Percentiles rank a stretch among this genome's conserved stretches.
Conservation (phyloP, 768 basidiomycete genomes). For the Leucocoprinus sp. region DNA sequence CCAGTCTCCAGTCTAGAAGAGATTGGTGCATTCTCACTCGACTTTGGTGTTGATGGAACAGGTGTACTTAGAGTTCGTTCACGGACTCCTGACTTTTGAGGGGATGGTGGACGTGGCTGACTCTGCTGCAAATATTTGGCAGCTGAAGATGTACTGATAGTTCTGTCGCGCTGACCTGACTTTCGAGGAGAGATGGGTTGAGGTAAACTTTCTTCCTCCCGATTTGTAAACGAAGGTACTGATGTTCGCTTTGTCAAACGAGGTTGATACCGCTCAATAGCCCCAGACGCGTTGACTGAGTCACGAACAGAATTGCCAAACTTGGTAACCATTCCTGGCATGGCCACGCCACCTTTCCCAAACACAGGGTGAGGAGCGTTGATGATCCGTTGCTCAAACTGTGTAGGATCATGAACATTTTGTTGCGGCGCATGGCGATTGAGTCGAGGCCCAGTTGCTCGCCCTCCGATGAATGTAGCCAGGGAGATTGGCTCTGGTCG, state of each 20-base stretch:
- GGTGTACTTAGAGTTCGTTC: constrained; percentile 48
- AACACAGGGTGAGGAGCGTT: constrained; percentile 66
- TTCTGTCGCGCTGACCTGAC: constrained; percentile 9
- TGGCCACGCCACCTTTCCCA: constrained; percentile 64
- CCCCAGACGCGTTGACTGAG: constrained; percentile 12
- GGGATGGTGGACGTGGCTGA: constrained; percentile 29
- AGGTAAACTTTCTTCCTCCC: not conserved
- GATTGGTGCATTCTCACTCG: not conserved
- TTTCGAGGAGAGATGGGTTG: constrained; percentile 13
- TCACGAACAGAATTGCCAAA: constrained; percentile 5
- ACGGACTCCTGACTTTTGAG: constrained; percentile 32
- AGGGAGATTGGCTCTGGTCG: constrained; percentile 53
- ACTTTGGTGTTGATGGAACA: constrained; percentile 12
- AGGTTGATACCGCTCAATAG: constrained; percentile 14
- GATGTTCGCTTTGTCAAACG: constrained; percentile 6
- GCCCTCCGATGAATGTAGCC: constrained; percentile 77
- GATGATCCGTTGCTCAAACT: constrained; percentile 55
- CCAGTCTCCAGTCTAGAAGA: too few relatives aligned
- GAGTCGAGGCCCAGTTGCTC: constrained; percentile 64
- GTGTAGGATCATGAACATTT: constrained; percentile 55
- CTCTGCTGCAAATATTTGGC: constrained; percentile 23
- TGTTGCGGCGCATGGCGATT: constrained; percentile 66
- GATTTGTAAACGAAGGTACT: constrained; percentile 2
- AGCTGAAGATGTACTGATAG: constrained; percentile 11
- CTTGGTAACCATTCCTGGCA: constrained; percentile 56